Evolutionary conservation across 2,329 filamentous ascomycete species (phyloP), one percentile per base, ranked within the genome.

Genomic region (Ophiostoma piceae): DNA sequence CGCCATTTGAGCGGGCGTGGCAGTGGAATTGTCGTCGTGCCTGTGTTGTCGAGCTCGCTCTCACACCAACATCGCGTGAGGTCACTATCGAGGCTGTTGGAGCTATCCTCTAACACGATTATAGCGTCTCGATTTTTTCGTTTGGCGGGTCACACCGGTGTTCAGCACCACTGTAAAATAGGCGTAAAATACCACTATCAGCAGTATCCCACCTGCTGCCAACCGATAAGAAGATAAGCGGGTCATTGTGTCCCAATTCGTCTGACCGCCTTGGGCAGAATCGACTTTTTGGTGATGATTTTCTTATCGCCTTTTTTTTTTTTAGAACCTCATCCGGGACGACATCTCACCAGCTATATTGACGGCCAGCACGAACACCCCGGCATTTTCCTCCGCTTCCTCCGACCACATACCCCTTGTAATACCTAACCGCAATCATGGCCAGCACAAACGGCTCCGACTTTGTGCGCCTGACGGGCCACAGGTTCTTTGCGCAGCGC

Each of bases 401-500:
- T 60, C 22, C 41, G 57, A 35, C 22, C n/a, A 11, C 3, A 16
- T 9, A 12, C 60, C 35, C 1, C 19, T n/a, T 6, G 11, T 16
- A 19, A 5, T 14, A 43, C 22, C 3, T 22, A 14, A 22, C 16
- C 29, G n/a, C 29, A 51, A 32, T 70, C 57, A 73, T 73, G 71
- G 62, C 71, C 22, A 35, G 54, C 37, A 26, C 47, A 1, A 66
- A 66, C 22, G 65, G 65, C 65, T 43, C 65, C 68, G 71, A 72
- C 29, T 74, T 73, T 69, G 72, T 74, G 69, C 88, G 88, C 74
- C 94, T 99, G 78, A 94, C 91, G 67, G 90, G 91, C 75, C 93
- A 97, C 79, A 89, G 90, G 75, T 88, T 90, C 74, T 90, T 99
- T 72, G 85, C 91, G 47, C 89, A 92, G 75, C 92, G 95, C 68